phyloP scores from a whole-genome alignment of 441 rosid species.

The Breynia disticha region DNA sequence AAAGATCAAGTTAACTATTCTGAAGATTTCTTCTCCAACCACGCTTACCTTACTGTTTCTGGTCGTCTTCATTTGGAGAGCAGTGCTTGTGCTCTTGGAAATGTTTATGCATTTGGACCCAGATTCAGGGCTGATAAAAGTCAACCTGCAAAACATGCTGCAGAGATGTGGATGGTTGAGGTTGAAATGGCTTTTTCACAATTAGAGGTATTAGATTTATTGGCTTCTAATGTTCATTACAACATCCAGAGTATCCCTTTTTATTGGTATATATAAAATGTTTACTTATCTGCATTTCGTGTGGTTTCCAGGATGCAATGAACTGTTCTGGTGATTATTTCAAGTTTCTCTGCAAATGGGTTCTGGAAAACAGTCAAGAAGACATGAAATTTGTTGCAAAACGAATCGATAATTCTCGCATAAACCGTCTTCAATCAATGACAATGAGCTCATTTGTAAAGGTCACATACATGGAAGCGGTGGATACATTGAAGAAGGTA shows the following conservation, averaged over 20 bases:
- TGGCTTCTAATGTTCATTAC: too few relatives aligned
- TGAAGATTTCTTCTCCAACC: slow-evolving; percentile 49
- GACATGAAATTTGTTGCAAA: slow-evolving; percentile 58
- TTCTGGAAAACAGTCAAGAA: slow-evolving; percentile 45
- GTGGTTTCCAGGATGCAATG: slow-evolving; percentile 58
- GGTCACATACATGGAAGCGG: slow-evolving; percentile 54
- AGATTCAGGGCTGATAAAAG: slow-evolving; percentile 52
- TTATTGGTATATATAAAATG: too few relatives aligned
- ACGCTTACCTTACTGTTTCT: slow-evolving; percentile 53
- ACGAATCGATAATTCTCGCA: slow-evolving; percentile 42
- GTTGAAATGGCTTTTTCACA: slow-evolving; percentile 73
- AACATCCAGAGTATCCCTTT: too few relatives aligned
- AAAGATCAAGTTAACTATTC: slow-evolving; percentile 23
- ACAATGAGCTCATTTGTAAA: slow-evolving; percentile 29
- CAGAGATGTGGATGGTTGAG: slow-evolving; percentile 85
- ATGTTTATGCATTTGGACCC: slow-evolving; percentile 83
- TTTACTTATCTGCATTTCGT: slow-evolving; percentile 4
- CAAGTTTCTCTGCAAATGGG: slow-evolving; percentile 69
- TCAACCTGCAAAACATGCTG: slow-evolving; percentile 35
- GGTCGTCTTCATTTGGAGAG: slow-evolving; percentile 86
- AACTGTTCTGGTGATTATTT: slow-evolving; percentile 63
- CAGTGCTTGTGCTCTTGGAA: slow-evolving; percentile 78
- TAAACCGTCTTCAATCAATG: slow-evolving; percentile 44
- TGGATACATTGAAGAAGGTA: slow-evolving; percentile 52
- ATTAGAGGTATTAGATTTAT: slow-evolving; percentile 42